Evolutionary conservation across 2,329 filamentous ascomycete species (phyloP).

Genomic region (Fusarium sp.): DNA sequence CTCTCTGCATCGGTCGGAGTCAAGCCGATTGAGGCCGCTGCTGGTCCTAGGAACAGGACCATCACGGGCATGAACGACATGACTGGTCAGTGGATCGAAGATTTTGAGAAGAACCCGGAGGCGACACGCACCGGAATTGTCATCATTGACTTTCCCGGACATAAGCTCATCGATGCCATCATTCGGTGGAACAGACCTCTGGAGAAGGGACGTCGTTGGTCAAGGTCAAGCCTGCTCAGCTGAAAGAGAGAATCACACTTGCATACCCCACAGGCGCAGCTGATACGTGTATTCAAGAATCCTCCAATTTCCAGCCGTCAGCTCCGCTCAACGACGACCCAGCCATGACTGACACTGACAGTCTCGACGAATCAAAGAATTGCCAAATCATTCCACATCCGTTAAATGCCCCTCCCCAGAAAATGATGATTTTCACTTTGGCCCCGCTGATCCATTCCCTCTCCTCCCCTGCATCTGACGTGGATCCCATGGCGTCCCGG

Average conservation of each 20-base stretch:
- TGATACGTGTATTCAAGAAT: constrained; percentile 13
- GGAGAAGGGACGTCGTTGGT: constrained; percentile 15
- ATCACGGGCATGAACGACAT: constrained; percentile 63
- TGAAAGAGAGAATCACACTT: constrained; percentile 6
- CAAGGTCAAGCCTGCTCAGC: constrained; percentile 20
- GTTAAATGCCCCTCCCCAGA: background rate
- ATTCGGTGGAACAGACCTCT: constrained; percentile 55
- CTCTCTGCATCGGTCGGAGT: constrained; percentile 62
- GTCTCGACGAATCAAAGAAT: constrained; percentile 24
- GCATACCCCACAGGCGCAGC: constrained; percentile 13
- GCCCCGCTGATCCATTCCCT: constrained; percentile 22
- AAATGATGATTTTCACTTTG: constrained; percentile 20
- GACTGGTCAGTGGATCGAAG: constrained; percentile 58
- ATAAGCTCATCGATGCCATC: constrained; percentile 55
- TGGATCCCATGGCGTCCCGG: constrained; percentile 42
- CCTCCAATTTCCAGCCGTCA: constrained; percentile 28
- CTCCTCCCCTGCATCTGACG: constrained; percentile 36
- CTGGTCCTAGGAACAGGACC: constrained; percentile 56
- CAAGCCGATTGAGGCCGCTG: constrained; percentile 62
- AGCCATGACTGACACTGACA: background rate
- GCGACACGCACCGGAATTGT: constrained; percentile 57
- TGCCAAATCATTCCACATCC: constrained; percentile 14
- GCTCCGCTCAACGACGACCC: constrained; percentile 12
- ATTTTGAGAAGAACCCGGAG: constrained; percentile 42
- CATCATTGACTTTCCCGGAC: constrained; percentile 63